Evolutionary conservation across 371 early-diverging fungal species (phyloP).

Genomic region (Fennellomyces sp.): DNA sequence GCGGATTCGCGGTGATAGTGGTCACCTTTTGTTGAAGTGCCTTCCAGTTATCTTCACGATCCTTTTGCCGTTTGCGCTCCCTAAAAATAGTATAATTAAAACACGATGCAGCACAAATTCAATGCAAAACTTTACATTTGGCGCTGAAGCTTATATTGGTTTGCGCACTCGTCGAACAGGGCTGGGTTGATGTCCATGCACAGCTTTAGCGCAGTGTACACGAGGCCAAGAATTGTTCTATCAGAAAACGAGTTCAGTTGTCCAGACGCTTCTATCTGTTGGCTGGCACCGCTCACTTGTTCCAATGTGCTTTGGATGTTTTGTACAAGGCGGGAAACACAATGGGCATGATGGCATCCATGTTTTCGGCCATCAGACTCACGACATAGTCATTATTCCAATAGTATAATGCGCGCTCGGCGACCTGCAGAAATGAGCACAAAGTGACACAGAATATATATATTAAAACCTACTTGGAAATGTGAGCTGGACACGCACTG

Average conservation of each 20-base stretch:
- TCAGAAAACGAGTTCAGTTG: neutral
- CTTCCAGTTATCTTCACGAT: slow-evolving; percentile 87
- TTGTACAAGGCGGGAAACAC: slow-evolving; percentile 90
- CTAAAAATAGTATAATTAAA: slow-evolving; percentile 37
- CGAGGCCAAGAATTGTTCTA: slow-evolving; percentile 91
- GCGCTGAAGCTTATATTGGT: slow-evolving; percentile 80
- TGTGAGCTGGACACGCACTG: slow-evolving; percentile 94
- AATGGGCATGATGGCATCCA: slow-evolving; percentile 86
- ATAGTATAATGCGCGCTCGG: slow-evolving; percentile 93
- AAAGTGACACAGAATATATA: too few species aligned
- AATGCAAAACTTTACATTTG: slow-evolving; percentile 61
- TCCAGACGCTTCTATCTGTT: too few species aligned
- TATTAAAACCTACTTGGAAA: slow-evolving; percentile 74
- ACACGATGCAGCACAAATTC: neutral
- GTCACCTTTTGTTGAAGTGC: slow-evolving; percentile 60
- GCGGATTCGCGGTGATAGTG: neutral
- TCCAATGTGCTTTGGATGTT: slow-evolving; percentile 96
- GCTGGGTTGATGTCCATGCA: slow-evolving; percentile 95
- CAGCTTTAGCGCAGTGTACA: slow-evolving; percentile 92
- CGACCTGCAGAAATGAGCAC: slow-evolving; percentile 58
- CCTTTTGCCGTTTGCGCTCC: slow-evolving; percentile 83
- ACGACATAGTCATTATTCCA: slow-evolving; percentile 98
- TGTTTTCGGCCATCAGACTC: slow-evolving; percentile 90
- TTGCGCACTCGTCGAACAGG: slow-evolving; percentile 91
- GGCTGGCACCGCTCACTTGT: too few species aligned